A percentile compares a stretch with the other conserved stretches of the same genome.
Conservation (phyloP, 306 rosid genomes). For the Cucurbita ficifolia region DNA sequence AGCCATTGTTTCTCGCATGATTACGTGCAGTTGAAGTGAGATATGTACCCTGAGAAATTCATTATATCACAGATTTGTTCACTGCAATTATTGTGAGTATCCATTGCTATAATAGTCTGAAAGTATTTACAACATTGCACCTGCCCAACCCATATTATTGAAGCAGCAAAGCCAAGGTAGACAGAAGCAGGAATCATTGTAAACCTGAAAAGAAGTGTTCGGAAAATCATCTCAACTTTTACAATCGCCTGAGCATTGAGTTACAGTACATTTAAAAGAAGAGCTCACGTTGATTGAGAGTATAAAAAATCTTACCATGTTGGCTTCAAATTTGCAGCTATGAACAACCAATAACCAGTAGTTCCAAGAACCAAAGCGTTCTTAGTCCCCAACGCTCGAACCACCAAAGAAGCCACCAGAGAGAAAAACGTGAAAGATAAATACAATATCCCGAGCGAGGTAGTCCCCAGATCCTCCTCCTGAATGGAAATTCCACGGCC, state of each 20-base stretch:
- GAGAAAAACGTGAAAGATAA: slow-evolving; percentile 71
- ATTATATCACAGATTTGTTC: slow-evolving; percentile 6
- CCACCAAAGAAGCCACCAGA: slow-evolving; percentile 67
- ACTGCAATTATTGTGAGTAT: not conserved
- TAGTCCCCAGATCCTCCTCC: slow-evolving; percentile 79
- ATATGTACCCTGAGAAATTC: slow-evolving; percentile 63
- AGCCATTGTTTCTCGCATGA: slow-evolving; percentile 45
- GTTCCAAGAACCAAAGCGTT: slow-evolving; percentile 74
- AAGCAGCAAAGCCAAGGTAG: slow-evolving; percentile 88
- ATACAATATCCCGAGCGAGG: slow-evolving; percentile 70
- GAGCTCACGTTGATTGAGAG: too few species aligned
- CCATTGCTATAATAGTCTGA: not conserved
- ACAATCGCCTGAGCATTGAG: not conserved
- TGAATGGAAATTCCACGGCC: slow-evolving; percentile 19
- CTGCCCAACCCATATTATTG: slow-evolving; percentile 98
- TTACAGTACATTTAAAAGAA: not conserved
- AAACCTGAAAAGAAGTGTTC: slow-evolving; percentile 39
- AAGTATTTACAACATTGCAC: slow-evolving; percentile 24
- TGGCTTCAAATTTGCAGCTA: slow-evolving; percentile 83
- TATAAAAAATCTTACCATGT: slow-evolving; percentile 33
- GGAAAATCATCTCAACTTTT: not conserved
- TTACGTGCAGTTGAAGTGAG: slow-evolving; percentile 72
- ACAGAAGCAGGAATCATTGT: slow-evolving; percentile 88
- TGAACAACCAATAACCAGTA: slow-evolving; percentile 67
- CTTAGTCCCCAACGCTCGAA: slow-evolving; percentile 63